Base-by-base conservation (phyloP, 1,284 basidiomycete species). In the Ganoderma lingzhi region DNA sequence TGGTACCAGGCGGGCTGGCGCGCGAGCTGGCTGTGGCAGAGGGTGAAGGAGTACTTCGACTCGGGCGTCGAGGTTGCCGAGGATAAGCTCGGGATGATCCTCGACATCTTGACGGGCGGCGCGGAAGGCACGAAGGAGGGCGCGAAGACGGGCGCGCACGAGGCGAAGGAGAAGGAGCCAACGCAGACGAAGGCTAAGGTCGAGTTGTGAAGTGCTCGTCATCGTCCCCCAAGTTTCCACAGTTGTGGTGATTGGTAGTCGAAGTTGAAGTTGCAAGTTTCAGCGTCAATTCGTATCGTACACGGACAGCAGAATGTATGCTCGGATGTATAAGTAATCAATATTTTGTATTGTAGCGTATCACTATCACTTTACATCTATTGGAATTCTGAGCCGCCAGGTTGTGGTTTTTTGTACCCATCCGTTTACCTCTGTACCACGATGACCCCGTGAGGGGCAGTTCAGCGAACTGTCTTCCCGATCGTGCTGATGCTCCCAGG, bases 21-120 rank as follows among this genome's bases (percentile, higher is more conserved):
- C 88, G 93, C 72, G 82, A 80, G 15, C 74, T 93, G 17, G 86
- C 90, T 75, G 79, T 81, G 41, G 72, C 66, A 61, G 12, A 85
- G 83, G 66, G 87, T 96, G 74, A 84, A 85, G 69, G 88, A 90
- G 2, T 82, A 89, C 48, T 81, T 95, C 61, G 85, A 88, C 69
- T 84, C 82, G 35, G 89, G 90, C 42, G 87, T 93, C 51, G 87
- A 88, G 70, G 86, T 85, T 42, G 89, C 88, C 3, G 93, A 95
- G 79, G 92, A 92, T 61, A 90, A 88, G 76, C 79, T 95, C 60
- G 79, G 80, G 42, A 66, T 62, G 68, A 68, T 85, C 42, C 74
- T 87, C 42, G 81, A 82, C n/a, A 78, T 82, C 59, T 73, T 90
- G 64, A 84, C 79, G 37, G 86, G 86, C 42, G 78, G 82, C 14